Conservation (phyloP, 176 grass and related monocot genomes). For the Bolboschoenus planiculmis region DNA sequence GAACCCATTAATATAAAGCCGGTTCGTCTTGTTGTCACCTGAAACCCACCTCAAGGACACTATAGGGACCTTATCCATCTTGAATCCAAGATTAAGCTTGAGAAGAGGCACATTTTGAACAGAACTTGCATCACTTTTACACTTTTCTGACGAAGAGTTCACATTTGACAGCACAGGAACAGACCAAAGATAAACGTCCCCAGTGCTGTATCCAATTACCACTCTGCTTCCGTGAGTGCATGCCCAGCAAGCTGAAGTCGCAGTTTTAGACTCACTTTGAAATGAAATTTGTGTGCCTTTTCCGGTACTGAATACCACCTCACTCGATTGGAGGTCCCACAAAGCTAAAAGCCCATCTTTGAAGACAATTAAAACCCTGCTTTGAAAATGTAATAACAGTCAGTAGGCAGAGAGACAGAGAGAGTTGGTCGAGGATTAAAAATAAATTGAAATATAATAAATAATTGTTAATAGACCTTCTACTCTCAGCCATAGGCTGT, state of each 20-base stretch:
- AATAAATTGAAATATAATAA: neutral
- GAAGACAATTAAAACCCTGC: slow-evolving; percentile 83
- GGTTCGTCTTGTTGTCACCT: slow-evolving; percentile 48
- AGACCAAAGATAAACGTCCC: slow-evolving; percentile 81
- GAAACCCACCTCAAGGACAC: slow-evolving; percentile 54
- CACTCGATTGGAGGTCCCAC: slow-evolving; percentile 87
- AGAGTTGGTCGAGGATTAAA: neutral
- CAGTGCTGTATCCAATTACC: slow-evolving; percentile 63
- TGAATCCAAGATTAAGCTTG: slow-evolving; percentile 91
- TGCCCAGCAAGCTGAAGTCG: slow-evolving; percentile 67
- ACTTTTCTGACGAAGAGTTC: slow-evolving; percentile 25
- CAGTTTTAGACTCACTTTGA: slow-evolving; percentile 56
- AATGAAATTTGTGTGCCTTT: slow-evolving; percentile 43
- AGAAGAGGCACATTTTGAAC: slow-evolving; percentile 61
- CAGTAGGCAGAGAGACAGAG: slow-evolving; percentile 21
- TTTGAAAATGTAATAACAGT: slow-evolving; percentile 12
- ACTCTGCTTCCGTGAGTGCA: slow-evolving; percentile 80
- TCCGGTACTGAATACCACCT: slow-evolving; percentile 50
- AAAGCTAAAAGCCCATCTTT: slow-evolving; percentile 74
- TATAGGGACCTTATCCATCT: slow-evolving; percentile 78
- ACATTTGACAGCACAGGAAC: slow-evolving; percentile 42
- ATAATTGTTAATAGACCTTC: slow-evolving; percentile 42
- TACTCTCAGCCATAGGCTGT: slow-evolving; percentile 64
- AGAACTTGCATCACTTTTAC: slow-evolving; percentile 14
- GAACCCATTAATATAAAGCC: slow-evolving; percentile 83